A percentile compares a stretch with the other conserved stretches of the same genome.
These are phyloP conservation scores for Pulveroboletus sp. DNA, from an alignment of 768 basidiomycete species.

Conservation along the genomic window DNA sequence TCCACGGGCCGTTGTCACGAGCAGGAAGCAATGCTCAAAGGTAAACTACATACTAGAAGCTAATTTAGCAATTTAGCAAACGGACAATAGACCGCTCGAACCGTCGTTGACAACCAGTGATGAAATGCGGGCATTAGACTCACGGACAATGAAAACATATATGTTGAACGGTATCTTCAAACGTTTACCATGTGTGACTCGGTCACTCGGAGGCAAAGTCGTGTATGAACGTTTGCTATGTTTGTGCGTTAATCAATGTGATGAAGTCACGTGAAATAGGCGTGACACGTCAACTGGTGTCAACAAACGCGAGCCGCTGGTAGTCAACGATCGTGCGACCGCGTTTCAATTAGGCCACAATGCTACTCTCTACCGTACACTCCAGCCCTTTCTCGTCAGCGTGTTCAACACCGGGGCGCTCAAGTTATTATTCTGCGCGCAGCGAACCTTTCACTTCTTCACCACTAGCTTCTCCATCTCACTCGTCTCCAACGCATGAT, in stretches of 20 bases:
- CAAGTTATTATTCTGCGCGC: constrained; percentile 28
- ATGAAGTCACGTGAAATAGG: constrained; percentile 11
- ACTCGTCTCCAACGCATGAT: constrained; percentile 44
- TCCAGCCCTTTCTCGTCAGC: constrained; percentile 28
- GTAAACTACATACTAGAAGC: no score
- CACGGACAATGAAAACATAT: no score
- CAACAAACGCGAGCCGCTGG: constrained; percentile 22
- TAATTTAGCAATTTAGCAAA: no score
- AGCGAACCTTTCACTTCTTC: constrained; percentile 46
- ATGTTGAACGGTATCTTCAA: no score
- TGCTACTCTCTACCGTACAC: constrained; percentile 19
- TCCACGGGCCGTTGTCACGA: background rate
- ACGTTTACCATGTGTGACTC: no score
- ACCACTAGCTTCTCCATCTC: constrained; percentile 46
- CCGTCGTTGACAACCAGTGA: no score
- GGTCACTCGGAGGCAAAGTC: no score
- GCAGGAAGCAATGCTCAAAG: background rate
- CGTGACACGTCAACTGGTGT: constrained; percentile 22
- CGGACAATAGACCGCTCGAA: no score
- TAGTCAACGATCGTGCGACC: constrained; percentile 8
- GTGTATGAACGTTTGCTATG: no score
- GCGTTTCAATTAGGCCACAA: constrained; percentile 1
- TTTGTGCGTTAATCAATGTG: background rate
- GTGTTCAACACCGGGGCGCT: constrained; percentile 39
- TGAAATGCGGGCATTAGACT: no score